Percentiles rank a stretch among this genome's conserved stretches.
phyloP scores from a whole-genome alignment of 208 protist species.

The Trichomonas tenax region DNA sequence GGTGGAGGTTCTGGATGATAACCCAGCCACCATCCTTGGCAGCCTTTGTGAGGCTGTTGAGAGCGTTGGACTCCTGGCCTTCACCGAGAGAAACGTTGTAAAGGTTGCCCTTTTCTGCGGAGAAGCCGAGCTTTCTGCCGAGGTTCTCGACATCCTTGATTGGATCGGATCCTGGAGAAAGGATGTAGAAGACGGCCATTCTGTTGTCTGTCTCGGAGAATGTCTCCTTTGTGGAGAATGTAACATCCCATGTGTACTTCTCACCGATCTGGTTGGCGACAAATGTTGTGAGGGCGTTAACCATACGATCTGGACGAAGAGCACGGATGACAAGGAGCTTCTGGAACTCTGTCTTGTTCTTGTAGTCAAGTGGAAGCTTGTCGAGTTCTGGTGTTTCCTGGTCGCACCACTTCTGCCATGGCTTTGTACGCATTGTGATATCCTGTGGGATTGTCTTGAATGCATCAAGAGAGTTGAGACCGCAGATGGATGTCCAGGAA shows the following conservation, averaged over 20 bases:
- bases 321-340: conserved; percentile 73
- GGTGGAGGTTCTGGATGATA: conserved; percentile 92
- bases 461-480: conserved; percentile 41
- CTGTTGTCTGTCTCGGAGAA: conserved; percentile 72
- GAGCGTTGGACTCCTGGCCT: conserved; percentile 86
- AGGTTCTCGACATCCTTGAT: conserved; percentile 68
- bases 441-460: conserved; percentile 50
- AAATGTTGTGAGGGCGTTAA: conserved; percentile 70
- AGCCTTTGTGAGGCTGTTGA: conserved; percentile 62
- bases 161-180: conserved; percentile 92
- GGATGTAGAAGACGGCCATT: conserved; percentile 94
- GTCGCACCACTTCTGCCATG: conserved; percentile 54
- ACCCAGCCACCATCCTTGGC: conserved; percentile 62
- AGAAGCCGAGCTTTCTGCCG: conserved; percentile 73
- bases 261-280: conserved; percentile 68
- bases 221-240: conserved; percentile 56
- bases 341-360: conserved; percentile 77
- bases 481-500: conserved; percentile 40
- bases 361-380: conserved; percentile 59
- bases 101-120: conserved; percentile 74
- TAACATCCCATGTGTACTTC: conserved; percentile 75
- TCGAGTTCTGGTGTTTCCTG: conserved; percentile 51
- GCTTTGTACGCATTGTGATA: conserved; percentile 49
- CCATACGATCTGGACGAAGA: conserved; percentile 78
- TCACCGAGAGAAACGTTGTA: conserved; percentile 89